Percentiles rank a stretch among this genome's conserved stretches.
Conservation (phyloP, 163 green algal genomes). For the Scenedesmus sp. region DNA sequence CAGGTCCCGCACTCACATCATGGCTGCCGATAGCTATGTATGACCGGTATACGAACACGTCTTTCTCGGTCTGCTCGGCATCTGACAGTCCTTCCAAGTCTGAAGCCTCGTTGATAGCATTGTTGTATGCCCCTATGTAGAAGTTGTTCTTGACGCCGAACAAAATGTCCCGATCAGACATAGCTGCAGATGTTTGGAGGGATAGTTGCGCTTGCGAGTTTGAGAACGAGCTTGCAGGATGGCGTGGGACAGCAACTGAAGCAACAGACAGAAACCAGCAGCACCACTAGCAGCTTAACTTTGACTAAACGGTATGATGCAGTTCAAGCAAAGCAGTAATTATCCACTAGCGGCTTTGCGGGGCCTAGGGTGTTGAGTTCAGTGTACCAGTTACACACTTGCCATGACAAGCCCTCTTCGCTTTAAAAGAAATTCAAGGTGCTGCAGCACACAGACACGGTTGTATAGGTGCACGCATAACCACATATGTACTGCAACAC, state of each 20-base stretch:
- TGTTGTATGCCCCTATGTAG: constrained; percentile 95
- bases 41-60: constrained; percentile 93
- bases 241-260: not conserved
- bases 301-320: not conserved
- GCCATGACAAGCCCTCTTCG: not conserved
- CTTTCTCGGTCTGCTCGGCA: constrained; percentile 82
- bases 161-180: constrained; percentile 71
- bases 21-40: constrained; percentile 97
- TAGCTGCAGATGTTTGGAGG: not conserved
- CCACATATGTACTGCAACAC: too few relatives aligned
- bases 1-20: constrained; percentile 73
- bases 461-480: too few relatives aligned
- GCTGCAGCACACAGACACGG: not conserved
- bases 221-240: not conserved
- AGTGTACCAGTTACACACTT: not conserved
- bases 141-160: constrained; percentile 94
- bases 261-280: not conserved
- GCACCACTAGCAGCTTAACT: not conserved
- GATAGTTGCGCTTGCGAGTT: not conserved
- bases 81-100: constrained; percentile 86
- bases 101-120: constrained; percentile 90
- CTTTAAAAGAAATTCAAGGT: not conserved
- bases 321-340: not conserved
- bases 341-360: not conserved
- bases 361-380: not conserved